Evolutionary conservation across 2,329 filamentous ascomycete species (phyloP).

Genomic region (Cercospora beticola): DNA sequence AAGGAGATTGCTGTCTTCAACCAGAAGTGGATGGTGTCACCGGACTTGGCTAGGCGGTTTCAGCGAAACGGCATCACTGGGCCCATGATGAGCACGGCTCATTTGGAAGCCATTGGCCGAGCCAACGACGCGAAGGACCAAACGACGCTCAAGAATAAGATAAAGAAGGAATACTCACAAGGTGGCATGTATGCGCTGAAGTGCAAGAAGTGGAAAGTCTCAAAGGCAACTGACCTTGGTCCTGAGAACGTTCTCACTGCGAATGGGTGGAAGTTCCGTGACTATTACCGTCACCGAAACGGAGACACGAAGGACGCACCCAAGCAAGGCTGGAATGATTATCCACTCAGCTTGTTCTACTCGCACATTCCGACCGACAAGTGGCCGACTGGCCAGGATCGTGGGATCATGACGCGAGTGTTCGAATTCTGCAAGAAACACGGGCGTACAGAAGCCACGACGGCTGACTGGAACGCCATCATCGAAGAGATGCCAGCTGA

Average conservation of each 20-base stretch:
- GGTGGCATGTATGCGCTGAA: neutral
- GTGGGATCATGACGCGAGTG: constrained; percentile 2
- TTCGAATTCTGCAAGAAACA: neutral
- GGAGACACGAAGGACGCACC: neutral
- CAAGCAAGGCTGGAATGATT: neutral
- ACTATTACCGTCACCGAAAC: neutral
- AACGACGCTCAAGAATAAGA: neutral
- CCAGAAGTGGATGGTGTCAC: neutral
- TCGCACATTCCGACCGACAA: neutral
- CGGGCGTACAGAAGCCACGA: neutral
- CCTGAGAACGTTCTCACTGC: neutral
- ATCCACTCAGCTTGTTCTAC: neutral
- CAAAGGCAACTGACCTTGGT: neutral
- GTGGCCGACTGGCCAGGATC: constrained; percentile 9
- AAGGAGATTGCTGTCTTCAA: neutral
- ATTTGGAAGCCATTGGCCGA: neutral
- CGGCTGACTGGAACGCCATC: neutral
- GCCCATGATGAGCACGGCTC: neutral
- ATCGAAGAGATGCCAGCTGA: neutral
- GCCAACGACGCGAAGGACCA: neutral
- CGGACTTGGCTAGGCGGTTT: neutral
- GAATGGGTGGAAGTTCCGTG: neutral
- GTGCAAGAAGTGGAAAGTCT: neutral
- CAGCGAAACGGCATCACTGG: neutral
- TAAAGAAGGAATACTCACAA: neutral